Evolutionary conservation across 179 eudicot species (phyloP).

Genomic region (Silene vulgaris): DNA sequence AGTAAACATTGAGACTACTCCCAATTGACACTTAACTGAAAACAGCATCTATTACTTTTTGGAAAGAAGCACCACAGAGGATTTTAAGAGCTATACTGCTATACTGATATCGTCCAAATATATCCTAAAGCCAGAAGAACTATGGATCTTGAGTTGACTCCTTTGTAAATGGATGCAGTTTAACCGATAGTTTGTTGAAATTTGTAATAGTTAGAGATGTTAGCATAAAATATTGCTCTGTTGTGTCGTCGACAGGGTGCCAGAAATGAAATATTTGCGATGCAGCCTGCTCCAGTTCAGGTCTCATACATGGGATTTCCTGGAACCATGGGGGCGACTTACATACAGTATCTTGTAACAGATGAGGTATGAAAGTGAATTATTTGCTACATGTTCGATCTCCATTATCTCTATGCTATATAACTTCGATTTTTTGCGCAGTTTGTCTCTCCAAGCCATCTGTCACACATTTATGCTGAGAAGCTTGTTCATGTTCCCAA

Average conservation of each 20-base stretch:
- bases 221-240: background rate
- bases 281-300: constrained; percentile 99
- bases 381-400: background rate
- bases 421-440: constrained; percentile 33
- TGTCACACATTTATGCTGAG: constrained; percentile 78
- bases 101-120: background rate
- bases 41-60: background rate
- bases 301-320: constrained; percentile 99
- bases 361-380: constrained; percentile 63
- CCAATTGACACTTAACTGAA: background rate
- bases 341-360: constrained; percentile 86
- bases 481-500: constrained; percentile 96
- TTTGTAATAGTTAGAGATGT: background rate
- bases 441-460: constrained; percentile 82
- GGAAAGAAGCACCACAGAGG: background rate
- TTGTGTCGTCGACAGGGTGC: constrained; percentile 64
- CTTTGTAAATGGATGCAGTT: background rate
- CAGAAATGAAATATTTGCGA: constrained; percentile 94
- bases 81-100: background rate
- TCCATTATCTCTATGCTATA: background rate
- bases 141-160: background rate
- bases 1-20: background rate
- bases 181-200: background rate
- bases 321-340: constrained; percentile 89
- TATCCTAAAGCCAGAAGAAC: background rate